Evolutionary conservation across 2,329 filamentous ascomycete genomes (phyloP).

Genomic region (Sporothrix humicola): DNA sequence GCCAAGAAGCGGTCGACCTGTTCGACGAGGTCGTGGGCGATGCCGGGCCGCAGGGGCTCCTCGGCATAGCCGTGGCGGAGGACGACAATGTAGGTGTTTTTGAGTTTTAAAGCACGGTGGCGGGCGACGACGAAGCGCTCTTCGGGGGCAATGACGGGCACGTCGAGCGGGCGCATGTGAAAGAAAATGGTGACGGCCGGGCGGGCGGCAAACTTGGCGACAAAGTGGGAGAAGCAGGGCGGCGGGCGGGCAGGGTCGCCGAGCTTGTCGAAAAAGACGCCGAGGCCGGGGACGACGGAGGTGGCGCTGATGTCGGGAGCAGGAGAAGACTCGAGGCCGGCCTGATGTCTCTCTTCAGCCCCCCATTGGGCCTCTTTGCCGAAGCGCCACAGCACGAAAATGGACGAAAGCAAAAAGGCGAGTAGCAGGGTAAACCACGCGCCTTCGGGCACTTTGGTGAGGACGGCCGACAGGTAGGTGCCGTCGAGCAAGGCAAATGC

Average conservation of each 20-base stretch:
- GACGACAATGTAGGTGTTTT: constrained; percentile 70
- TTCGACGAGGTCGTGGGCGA: constrained; percentile 62
- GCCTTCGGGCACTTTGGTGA: constrained; percentile 75
- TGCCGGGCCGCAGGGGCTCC: constrained; percentile 68
- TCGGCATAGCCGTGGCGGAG: constrained; percentile 77
- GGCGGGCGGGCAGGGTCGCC: constrained; percentile 63
- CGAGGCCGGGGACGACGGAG: constrained; percentile 61
- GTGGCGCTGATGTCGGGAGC: constrained; percentile 39
- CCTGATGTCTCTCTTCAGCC: constrained; percentile 68
- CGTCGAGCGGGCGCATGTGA: constrained; percentile 68
- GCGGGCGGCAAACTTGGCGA: constrained; percentile 70
- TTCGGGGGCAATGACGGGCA: constrained; percentile 58
- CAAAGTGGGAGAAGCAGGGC: constrained; percentile 73
- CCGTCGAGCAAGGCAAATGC: constrained; percentile 71
- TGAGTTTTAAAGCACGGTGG: constrained; percentile 47
- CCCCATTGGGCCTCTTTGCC: constrained; percentile 80
- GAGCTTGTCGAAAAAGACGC: constrained; percentile 80
- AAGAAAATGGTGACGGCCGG: constrained; percentile 77
- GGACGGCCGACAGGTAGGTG: constrained; percentile 70
- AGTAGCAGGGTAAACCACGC: constrained; percentile 79
- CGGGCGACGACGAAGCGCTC: constrained; percentile 57
- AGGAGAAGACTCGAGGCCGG: constrained; percentile 54
- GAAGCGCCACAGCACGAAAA: constrained; percentile 78
- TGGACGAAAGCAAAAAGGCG: constrained; percentile 62
- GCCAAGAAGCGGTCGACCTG: constrained; percentile 60